A percentile compares a stretch with the other conserved stretches of the same genome.
Conservation (phyloP, 768 basidiomycete genomes). For the Auricularia cornea region DNA sequence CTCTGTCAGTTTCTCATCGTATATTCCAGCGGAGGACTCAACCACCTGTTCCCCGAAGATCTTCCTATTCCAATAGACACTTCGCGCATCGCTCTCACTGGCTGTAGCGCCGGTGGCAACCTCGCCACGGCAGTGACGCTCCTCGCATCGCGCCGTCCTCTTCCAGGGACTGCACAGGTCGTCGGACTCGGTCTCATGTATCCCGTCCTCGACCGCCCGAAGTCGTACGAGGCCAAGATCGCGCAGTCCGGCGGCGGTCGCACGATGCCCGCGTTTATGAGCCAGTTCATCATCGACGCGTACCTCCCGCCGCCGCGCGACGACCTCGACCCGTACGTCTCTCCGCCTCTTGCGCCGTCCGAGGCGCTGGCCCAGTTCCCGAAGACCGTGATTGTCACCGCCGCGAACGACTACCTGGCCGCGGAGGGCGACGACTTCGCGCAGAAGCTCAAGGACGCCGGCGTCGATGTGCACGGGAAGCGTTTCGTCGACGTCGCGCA, state of each 20-base stretch:
- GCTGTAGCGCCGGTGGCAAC: conserved; percentile 11
- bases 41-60: neutral
- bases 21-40: conserved; percentile 8
- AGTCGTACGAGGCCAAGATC: conserved; percentile 10
- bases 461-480: conserved; percentile 8
- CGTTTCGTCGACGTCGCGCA: conserved; percentile 12
- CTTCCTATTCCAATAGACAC: conserved; percentile 2
- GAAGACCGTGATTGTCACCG: conserved; percentile 10
- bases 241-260: conserved; percentile 6
- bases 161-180: conserved; percentile 5
- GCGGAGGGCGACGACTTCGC: conserved; percentile 11
- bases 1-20: neutral
- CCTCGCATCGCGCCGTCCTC: conserved; percentile 5
- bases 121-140: conserved; percentile 11
- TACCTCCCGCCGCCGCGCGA: conserved; percentile 11
- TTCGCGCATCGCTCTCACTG: conserved; percentile 9
- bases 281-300: conserved; percentile 7
- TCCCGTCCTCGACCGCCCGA: conserved; percentile 9
- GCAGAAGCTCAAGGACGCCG: conserved; percentile 1
- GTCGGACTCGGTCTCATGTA: conserved; percentile 10
- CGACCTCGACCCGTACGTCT: conserved; percentile 6
- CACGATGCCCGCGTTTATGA: conserved; percentile 8
- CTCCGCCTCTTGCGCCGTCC: conserved; percentile 6
- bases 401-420: conserved; percentile 12
- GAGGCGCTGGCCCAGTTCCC: conserved; percentile 8